Evolutionary conservation across 306 rosid genomes (phyloP), one percentile per base, ranked within the genome.

Genomic region (Gastrolobium bilobum): DNA sequence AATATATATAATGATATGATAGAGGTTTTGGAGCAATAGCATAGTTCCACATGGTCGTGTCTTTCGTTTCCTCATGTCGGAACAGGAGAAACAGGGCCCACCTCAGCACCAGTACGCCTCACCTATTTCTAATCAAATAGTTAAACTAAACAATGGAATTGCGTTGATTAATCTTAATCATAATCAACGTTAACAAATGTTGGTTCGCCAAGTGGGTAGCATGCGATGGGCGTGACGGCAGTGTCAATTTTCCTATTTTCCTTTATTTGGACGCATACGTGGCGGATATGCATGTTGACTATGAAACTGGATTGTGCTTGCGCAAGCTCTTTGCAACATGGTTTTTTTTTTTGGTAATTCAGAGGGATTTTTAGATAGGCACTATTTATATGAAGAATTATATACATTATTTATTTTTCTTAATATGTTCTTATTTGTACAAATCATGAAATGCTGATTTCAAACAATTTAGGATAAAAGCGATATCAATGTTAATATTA

Each of bases 81-180:
- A 75, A 77, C 89, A 74, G 75, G 65, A 81, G 91, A 78, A 90
- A 83, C 97, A 89, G 74, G 83, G 48, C 77, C 95, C 89, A 57
- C 86, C 8, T 54, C 33, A 39, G 15, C 31, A 30, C 44, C 11
- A 44, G 4, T 14, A 20, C 26, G 4, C 7, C 5, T 20, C 56
- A 56, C 62, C 47, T 68, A 53, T 75, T 48, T 30, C 11, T 38
- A 77, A 79, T 48, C 72, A 50, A 71, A 42, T 34, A 20, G 69
- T 80, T 59, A 79, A 70, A 67, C 26, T 20, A 20, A 72, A 60
- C 15, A 48, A 38, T 10, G 9, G 29, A 31, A 63, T 9, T 30
- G 14, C 8, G 2, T 10, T 44, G 9, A 56, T 47, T 64, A 40
- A 65, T 69, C 34, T 34, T 5, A 51, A 67, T 35, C 44, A 63